Evolutionary conservation across 495 filamentous ascomycete species (phyloP).

Genomic region (Bombardia bombarda): DNA sequence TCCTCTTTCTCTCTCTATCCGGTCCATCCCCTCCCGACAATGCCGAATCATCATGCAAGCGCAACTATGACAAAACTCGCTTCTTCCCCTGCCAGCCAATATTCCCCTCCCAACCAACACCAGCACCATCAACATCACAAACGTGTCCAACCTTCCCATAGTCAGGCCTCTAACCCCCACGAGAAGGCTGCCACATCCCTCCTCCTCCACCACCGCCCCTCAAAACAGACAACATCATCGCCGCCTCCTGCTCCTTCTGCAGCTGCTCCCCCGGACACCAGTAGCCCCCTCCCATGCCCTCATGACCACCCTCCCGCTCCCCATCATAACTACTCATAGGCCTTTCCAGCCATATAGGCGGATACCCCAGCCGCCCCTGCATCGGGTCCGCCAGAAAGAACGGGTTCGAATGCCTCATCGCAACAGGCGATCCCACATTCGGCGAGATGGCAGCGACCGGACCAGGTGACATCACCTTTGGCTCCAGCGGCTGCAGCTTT

Average conservation of each 20-base stretch:
- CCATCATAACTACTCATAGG: not conserved
- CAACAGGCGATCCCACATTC: slow-evolving; percentile 13
- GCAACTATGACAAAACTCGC: too few species aligned
- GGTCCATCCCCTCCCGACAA: too few species aligned
- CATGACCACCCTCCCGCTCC: not conserved
- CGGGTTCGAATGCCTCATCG: not conserved
- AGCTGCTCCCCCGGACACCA: slow-evolving; percentile 18
- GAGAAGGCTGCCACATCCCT: too few species aligned
- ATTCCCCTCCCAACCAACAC: too few species aligned
- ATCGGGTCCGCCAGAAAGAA: slow-evolving; percentile 15
- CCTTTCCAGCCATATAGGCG: slow-evolving; percentile 6
- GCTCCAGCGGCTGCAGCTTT: slow-evolving; percentile 14
- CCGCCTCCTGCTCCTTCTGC: slow-evolving; percentile 17
- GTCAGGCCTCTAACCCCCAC: too few species aligned
- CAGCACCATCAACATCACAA: too few species aligned
- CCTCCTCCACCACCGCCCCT: slow-evolving; percentile 3
- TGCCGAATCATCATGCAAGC: too few species aligned
- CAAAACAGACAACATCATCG: slow-evolving; percentile 13
- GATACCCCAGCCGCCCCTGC: slow-evolving; percentile 1
- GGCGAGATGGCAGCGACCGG: slow-evolving; percentile 10
- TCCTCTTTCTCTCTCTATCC: too few species aligned
- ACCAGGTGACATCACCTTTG: slow-evolving; percentile 15
- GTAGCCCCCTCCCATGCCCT: not conserved
- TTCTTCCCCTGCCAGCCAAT: too few species aligned
- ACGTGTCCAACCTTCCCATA: too few species aligned